Evolutionary conservation across 1,284 basidiomycete species (phyloP), one percentile per base, ranked within the genome.

Genomic region (Afroboletus lepidellus): DNA sequence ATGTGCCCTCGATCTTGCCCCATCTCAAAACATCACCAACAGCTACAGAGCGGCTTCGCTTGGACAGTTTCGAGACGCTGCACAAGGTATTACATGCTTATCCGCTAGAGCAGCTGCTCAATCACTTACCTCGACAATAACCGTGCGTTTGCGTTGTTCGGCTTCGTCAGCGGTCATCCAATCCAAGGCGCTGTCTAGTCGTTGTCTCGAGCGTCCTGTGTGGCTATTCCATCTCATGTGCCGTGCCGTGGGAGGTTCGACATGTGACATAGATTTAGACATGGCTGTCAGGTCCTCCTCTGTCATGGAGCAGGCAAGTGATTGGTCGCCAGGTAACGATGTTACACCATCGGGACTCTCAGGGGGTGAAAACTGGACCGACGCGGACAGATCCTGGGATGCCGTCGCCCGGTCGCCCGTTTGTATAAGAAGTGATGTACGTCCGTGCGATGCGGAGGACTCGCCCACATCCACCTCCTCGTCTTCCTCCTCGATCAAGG

Each of bases 21-120:
- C 16, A 6, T 21, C 30, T 39, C 7, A 37, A 50, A 38, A 39
- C 21, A 27, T 71, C 64, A 89, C 84, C 88, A 91, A 63, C 85
- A 89, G 47, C 80, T 79, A 58, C 85, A 81, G 47, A 90, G 68
- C 6, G 88, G 84, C 56, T 78, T 83, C 48, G 77, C 79, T 53
- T 83, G 76, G 24, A 91, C 76, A 39, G 77, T 83, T 67, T 91
- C 88, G 57, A 91, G 69, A 18, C 88, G 84, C 89, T 91, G 60
- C 7, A 15, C 1, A 48, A 41, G 33, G 20, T 23, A 50, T 55
- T 21, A 60, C 45, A 41, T 13, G 29, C 38, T 18, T 8, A n/a
- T 46, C 25, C 6, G n/a, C 21, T 29, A 29, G 27, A 15, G 1
- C 20, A 15, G 12, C 11, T 30, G 30, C n/a, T 48, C 8, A 39